Conservation (phyloP, 2,329 filamentous ascomycete species). For the Epichloe amarillans region DNA sequence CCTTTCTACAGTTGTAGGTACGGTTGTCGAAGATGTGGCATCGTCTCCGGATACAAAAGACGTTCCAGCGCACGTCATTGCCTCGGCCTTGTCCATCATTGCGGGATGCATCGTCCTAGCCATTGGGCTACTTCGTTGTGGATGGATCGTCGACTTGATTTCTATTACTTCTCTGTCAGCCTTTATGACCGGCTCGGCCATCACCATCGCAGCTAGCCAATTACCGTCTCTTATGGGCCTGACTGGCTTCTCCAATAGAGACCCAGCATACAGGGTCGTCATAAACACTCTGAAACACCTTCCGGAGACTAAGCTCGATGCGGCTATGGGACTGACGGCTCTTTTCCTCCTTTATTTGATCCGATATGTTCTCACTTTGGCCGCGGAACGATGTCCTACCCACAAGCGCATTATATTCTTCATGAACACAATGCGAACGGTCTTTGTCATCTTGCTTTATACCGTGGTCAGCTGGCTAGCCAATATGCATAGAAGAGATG, state of each 20-base stretch:
- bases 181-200: constrained; percentile 92
- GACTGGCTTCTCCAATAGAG: constrained; percentile 58
- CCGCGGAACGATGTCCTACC: constrained; percentile 55
- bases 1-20: constrained; percentile 81
- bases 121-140: constrained; percentile 66
- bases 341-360: constrained; percentile 66
- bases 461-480: constrained; percentile 80
- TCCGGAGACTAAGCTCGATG: constrained; percentile 55
- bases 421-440: constrained; percentile 76
- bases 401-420: constrained; percentile 76
- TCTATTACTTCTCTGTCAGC: constrained; percentile 80
- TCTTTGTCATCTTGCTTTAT: constrained; percentile 83
- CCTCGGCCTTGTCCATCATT: constrained; percentile 66
- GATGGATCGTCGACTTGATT: constrained; percentile 89
- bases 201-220: constrained; percentile 79
- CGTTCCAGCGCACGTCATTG: constrained; percentile 51
- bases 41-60: constrained; percentile 35
- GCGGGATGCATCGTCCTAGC: constrained; percentile 63
- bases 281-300: constrained; percentile 72
- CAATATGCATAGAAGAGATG: constrained; percentile 52
- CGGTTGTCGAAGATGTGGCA: constrained; percentile 56
- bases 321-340: constrained; percentile 77
- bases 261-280: constrained; percentile 66
- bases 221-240: constrained; percentile 73
- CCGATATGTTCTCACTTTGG: constrained; percentile 48